Conservation (phyloP, 2,329 filamentous ascomycete species). For the Fusarium sp. region DNA sequence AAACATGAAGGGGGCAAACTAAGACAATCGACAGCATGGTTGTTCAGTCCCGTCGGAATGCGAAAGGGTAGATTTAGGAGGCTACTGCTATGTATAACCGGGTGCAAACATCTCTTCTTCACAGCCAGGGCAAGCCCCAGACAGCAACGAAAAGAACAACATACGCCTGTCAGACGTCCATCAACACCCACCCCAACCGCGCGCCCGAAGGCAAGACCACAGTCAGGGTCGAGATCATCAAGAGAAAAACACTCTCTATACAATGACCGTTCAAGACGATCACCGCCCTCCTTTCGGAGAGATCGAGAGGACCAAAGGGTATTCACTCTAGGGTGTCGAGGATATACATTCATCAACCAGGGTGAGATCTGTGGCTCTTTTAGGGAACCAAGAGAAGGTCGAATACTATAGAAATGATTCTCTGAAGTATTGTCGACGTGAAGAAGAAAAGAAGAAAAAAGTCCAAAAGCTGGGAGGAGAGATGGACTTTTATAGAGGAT, state of each 20-base stretch:
- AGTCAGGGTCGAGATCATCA: slow-evolving; percentile 90
- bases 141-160: slow-evolving; percentile 64
- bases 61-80: too few species aligned
- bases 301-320: slow-evolving; percentile 41
- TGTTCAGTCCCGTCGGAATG: too few species aligned
- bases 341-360: slow-evolving; percentile 64
- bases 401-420: slow-evolving; percentile 99
- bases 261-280: slow-evolving; percentile 53
- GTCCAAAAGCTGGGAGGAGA: slow-evolving; percentile 40
- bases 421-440: slow-evolving; percentile 68
- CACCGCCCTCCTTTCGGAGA: slow-evolving; percentile 63
- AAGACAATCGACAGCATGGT: too few species aligned
- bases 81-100: too few species aligned
- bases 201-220: slow-evolving; percentile 78
- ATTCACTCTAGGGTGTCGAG: slow-evolving; percentile 66
- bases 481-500: slow-evolving; percentile 14
- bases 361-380: slow-evolving; percentile 90
- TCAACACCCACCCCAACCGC: slow-evolving; percentile 79
- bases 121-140: slow-evolving; percentile 55
- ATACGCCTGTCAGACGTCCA: slow-evolving; percentile 84
- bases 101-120: slow-evolving; percentile 56
- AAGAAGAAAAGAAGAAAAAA: slow-evolving; percentile 60
- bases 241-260: slow-evolving; percentile 73
- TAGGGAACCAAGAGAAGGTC: slow-evolving; percentile 91
- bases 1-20: too few species aligned